These are phyloP conservation scores for Bassia scoparia DNA, from an alignment of 148 eudicot genomes.

Conservation along the genomic window DNA sequence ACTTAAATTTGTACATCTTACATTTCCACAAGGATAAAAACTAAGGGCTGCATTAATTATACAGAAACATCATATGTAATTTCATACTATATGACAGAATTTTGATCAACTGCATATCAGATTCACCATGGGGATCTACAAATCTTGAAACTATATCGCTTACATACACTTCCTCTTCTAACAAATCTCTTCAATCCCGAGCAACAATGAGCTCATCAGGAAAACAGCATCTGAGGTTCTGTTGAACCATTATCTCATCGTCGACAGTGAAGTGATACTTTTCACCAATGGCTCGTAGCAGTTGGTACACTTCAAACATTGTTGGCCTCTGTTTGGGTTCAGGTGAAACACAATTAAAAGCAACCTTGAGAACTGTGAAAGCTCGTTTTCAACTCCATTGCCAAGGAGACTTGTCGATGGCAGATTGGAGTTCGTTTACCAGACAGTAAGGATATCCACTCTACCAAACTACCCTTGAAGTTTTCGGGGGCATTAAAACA, in stretches of 20 bases:
- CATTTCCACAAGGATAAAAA: background rate
- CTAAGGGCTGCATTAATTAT: background rate
- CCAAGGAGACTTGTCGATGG: conserved; percentile 33
- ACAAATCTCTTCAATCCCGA: conserved; percentile 21
- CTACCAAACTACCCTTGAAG: conserved; percentile 54
- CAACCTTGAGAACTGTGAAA: conserved; percentile 38
- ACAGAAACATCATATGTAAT: background rate
- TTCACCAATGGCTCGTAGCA: conserved; percentile 45
- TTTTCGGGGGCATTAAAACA: conserved; percentile 32
- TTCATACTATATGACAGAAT: background rate
- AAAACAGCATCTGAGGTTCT: conserved; percentile 32
- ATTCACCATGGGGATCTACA: conserved; percentile 1
- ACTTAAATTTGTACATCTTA: background rate
- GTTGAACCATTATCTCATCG: conserved; percentile 39
- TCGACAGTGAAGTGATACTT: conserved; percentile 42
- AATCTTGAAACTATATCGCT: background rate
- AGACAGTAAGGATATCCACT: conserved; percentile 34
- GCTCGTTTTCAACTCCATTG: conserved; percentile 38
- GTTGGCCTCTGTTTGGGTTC: conserved; percentile 45
- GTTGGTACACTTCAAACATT: conserved; percentile 51
- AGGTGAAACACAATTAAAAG: conserved; percentile 38
- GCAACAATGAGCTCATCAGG: conserved; percentile 49
- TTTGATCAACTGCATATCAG: conserved; percentile 3
- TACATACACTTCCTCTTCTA: background rate
- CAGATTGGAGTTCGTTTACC: conserved; percentile 24